Conservation (phyloP, 192 early-diverging fungal species). For the Podila epicladia region DNA sequence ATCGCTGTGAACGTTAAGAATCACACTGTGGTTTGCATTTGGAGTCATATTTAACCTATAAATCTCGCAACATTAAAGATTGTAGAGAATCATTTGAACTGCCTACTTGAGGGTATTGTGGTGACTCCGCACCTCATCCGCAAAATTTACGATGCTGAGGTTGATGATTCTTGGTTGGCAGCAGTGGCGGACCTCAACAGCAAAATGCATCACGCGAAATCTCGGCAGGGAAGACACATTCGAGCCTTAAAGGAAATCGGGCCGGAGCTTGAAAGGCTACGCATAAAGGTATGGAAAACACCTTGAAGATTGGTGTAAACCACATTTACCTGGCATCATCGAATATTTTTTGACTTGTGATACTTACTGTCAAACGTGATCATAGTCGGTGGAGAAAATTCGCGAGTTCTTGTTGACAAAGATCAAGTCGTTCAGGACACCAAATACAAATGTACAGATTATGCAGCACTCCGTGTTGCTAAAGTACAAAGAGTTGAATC, state of each 20-base stretch:
- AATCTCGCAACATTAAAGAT: constrained; percentile 26
- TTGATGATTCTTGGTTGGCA: constrained; percentile 90
- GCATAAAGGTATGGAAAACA: constrained; percentile 66
- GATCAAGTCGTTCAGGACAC: constrained; percentile 86
- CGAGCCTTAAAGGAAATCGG: constrained; percentile 85
- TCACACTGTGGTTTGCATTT: no score
- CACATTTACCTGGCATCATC: neutral
- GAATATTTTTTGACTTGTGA: neutral
- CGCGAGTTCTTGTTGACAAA: constrained; percentile 88
- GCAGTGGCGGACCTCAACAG: constrained; percentile 88
- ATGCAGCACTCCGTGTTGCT: constrained; percentile 91
- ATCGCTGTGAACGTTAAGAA: neutral
- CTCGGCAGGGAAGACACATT: constrained; percentile 79
- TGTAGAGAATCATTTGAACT: constrained; percentile 77
- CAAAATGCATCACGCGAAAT: constrained; percentile 86
- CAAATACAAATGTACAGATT: constrained; percentile 93
- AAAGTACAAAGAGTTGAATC: constrained; percentile 92
- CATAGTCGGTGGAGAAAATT: constrained; percentile 83
- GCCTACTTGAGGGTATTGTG: constrained; percentile 87
- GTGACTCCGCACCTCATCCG: constrained; percentile 78
- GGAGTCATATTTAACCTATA: constrained; percentile 3
- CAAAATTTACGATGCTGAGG: constrained; percentile 91
- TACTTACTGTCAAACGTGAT: neutral
- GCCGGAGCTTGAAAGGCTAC: constrained; percentile 92
- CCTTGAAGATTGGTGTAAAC: neutral